These are phyloP conservation scores for Apophysomyces trapeziformis DNA, from an alignment of 371 early-diverging fungal species.

Conservation along the genomic window DNA sequence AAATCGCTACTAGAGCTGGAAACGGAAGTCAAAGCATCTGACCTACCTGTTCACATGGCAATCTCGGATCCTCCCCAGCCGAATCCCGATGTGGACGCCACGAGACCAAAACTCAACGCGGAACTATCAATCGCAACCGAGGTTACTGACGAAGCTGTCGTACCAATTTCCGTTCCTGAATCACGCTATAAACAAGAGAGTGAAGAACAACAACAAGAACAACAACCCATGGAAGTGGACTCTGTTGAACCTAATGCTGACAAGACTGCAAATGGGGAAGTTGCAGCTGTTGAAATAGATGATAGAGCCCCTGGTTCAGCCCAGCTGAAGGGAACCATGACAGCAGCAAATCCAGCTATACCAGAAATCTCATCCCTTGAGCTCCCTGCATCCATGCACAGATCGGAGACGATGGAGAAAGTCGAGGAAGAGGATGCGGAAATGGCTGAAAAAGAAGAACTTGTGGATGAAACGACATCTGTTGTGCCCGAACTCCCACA, in stretches of 20 bases:
- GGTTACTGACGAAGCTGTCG: neutral
- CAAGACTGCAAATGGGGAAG: neutral
- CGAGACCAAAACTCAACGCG: slow-evolving; percentile 10
- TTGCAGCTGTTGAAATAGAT: neutral
- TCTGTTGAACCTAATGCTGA: neutral
- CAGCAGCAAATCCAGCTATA: slow-evolving; percentile 4
- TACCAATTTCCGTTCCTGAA: neutral
- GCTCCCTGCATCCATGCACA: slow-evolving; percentile 12
- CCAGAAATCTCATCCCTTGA: slow-evolving; percentile 21
- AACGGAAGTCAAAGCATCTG: slow-evolving; percentile 18
- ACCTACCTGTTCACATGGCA: slow-evolving; percentile 14
- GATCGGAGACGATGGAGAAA: slow-evolving; percentile 13
- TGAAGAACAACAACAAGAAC: slow-evolving; percentile 7
- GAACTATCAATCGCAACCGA: slow-evolving; percentile 5
- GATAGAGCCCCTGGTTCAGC: neutral
- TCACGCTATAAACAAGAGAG: neutral
- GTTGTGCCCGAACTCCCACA: slow-evolving; percentile 11
- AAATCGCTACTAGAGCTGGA: slow-evolving; percentile 26
- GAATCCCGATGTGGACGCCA: slow-evolving; percentile 12
- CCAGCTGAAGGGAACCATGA: slow-evolving; percentile 1
- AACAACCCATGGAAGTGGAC: slow-evolving; percentile 8
- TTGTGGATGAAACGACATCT: slow-evolving; percentile 6
- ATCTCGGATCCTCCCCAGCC: slow-evolving; percentile 7
- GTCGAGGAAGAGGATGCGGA: slow-evolving; percentile 4
- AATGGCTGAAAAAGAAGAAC: slow-evolving; percentile 11